These are phyloP conservation scores for Parathielavia hyrcaniae DNA, from an alignment of 495 filamentous ascomycete species.

Conservation along the genomic window DNA sequence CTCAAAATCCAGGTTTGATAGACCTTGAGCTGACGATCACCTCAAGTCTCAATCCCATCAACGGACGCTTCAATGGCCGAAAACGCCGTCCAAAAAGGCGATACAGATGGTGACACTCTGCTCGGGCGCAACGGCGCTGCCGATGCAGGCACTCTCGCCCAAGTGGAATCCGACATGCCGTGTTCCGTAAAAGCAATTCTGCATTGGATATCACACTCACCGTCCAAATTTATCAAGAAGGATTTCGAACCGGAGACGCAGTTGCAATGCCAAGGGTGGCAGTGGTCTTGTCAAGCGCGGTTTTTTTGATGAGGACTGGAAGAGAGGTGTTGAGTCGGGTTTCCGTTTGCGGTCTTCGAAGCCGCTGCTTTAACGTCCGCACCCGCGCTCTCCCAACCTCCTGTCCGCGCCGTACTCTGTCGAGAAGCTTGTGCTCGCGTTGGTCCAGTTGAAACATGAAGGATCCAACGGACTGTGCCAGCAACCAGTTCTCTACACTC, in stretches of 20 bases:
- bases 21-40: no score
- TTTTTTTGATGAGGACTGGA: background rate
- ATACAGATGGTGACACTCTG: background rate
- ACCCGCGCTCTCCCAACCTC: background rate
- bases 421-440: background rate
- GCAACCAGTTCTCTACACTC: background rate
- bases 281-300: slow-evolving; percentile 5
- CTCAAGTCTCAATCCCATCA: no score
- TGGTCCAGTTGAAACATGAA: slow-evolving; percentile 7
- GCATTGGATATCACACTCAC: background rate
- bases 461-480: background rate
- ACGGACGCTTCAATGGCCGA: no score
- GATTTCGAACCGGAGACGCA: background rate
- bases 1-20: no score
- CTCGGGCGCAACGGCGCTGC: background rate
- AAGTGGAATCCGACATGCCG: background rate
- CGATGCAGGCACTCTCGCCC: background rate
- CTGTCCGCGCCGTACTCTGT: slow-evolving; percentile 1
- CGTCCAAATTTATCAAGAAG: background rate
- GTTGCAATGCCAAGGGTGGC: slow-evolving; percentile 21
- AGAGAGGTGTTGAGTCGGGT: background rate
- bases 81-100: background rate
- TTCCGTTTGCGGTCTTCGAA: background rate
- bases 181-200: background rate
- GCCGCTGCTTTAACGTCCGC: background rate